Evolutionary conservation across 441 rosid genomes (phyloP).

Genomic region (Gossypium schwendimanii): DNA sequence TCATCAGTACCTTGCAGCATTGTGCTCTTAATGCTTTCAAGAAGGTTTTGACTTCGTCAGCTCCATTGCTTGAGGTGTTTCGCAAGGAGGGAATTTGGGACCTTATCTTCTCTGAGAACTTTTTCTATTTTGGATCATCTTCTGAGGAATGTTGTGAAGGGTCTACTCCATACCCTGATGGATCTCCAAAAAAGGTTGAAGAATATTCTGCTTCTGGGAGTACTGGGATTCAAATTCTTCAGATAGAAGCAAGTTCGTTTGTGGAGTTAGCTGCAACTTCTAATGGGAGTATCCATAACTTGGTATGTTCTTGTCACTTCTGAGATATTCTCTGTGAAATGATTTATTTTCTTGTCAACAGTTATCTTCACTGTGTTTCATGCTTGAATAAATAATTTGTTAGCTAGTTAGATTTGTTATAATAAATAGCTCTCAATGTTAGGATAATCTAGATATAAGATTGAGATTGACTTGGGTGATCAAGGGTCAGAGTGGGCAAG

Average conservation of each 20-base stretch:
- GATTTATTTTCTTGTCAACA: background rate
- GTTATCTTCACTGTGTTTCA: constrained; percentile 2
- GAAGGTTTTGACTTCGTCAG: constrained; percentile 52
- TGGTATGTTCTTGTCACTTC: constrained; percentile 33
- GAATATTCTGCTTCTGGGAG: constrained; percentile 20
- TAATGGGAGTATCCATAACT: constrained; percentile 47
- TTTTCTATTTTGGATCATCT: constrained; percentile 50
- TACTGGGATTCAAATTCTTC: constrained; percentile 42
- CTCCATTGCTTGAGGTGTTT: constrained; percentile 43
- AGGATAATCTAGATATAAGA: background rate
- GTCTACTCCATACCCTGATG: constrained; percentile 18
- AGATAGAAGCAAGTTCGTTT: constrained; percentile 52
- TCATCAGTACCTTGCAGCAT: constrained; percentile 51
- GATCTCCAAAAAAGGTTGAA: constrained; percentile 24
- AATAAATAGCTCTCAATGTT: background rate
- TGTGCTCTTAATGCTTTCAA: constrained; percentile 46
- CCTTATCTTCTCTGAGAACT: constrained; percentile 69
- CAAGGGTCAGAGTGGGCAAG: background rate
- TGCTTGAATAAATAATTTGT: constrained; percentile 1
- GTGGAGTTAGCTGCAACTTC: constrained; percentile 68
- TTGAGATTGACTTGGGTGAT: constrained; percentile 7
- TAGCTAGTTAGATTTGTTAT: constrained; percentile 8
- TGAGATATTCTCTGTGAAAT: constrained; percentile 6
- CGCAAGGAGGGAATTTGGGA: constrained; percentile 76
- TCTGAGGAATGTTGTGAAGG: constrained; percentile 39